Evolutionary conservation across 1,139 yeast species (phyloP).

Genomic region (Nematodospora anomalae): DNA sequence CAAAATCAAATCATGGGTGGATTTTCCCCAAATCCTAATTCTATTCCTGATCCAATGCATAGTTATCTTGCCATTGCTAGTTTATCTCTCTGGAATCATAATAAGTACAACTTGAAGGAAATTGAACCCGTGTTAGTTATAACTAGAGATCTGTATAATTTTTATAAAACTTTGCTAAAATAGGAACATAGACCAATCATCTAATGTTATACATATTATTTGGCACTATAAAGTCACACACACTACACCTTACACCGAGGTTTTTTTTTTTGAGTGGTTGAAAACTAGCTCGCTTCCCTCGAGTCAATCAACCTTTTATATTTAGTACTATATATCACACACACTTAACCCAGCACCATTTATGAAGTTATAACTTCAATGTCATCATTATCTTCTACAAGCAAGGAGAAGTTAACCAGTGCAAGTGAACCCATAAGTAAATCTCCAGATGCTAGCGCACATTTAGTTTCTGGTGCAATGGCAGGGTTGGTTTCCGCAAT

Average conservation of each 20-base stretch:
- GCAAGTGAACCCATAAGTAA: background rate
- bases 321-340: background rate
- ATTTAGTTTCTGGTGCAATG: constrained; percentile 76
- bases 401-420: background rate
- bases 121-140: constrained; percentile 31
- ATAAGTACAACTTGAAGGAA: constrained; percentile 18
- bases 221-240: no score
- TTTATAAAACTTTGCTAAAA: constrained; percentile 7
- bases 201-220: background rate
- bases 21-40: constrained; percentile 65
- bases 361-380: background rate
- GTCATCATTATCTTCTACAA: constrained; percentile 1
- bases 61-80: constrained; percentile 62
- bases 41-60: constrained; percentile 71
- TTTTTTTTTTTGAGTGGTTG: no score
- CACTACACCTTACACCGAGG: background rate
- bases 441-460: constrained; percentile 32
- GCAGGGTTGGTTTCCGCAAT: constrained; percentile 88
- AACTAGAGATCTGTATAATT: constrained; percentile 17
- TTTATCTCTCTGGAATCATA: constrained; percentile 42
- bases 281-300: no score
- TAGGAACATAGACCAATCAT: background rate
- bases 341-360: background rate
- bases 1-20: constrained; percentile 78
- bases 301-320: no score